Conservation (phyloP, 177 flowering plant genomes). For the Tripterygium wilfordii region DNA sequence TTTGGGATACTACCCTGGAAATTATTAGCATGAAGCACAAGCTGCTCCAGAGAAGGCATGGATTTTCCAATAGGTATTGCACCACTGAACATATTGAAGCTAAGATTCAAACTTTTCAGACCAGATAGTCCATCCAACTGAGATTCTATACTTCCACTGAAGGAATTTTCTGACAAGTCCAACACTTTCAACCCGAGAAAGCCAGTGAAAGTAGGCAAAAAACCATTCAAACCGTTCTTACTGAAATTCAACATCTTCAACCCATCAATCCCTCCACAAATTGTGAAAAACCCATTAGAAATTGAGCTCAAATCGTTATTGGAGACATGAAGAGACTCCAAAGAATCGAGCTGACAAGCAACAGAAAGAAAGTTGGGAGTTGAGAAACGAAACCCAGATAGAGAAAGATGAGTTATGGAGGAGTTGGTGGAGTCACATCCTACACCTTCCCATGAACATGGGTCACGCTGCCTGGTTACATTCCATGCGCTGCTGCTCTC, state of each 20-base stretch:
- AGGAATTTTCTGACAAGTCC: slow-evolving; percentile 47
- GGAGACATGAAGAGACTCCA: slow-evolving; percentile 53
- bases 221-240: slow-evolving; percentile 32
- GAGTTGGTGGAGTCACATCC: slow-evolving; percentile 26
- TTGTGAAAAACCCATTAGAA: slow-evolving; percentile 33
- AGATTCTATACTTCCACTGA: slow-evolving; percentile 36
- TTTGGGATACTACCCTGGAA: slow-evolving; percentile 42
- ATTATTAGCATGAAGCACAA: slow-evolving; percentile 29
- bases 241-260: slow-evolving; percentile 49
- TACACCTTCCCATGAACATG: slow-evolving; percentile 62
- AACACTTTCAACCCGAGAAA: slow-evolving; percentile 40
- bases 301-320: slow-evolving; percentile 33
- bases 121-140: slow-evolving; percentile 39
- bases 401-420: slow-evolving; percentile 27
- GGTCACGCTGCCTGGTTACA: slow-evolving; percentile 19
- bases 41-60: slow-evolving; percentile 36
- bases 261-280: slow-evolving; percentile 37
- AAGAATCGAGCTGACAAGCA: slow-evolving; percentile 39
- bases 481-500: slow-evolving; percentile 20
- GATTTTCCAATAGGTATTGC: slow-evolving; percentile 45
- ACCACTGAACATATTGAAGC: slow-evolving; percentile 36
- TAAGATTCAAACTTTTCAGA: slow-evolving; percentile 44
- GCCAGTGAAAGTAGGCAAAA: slow-evolving; percentile 45
- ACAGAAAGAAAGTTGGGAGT: slow-evolving; percentile 25
- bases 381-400: slow-evolving; percentile 29